Evolutionary conservation across 2,329 filamentous ascomycete genomes (phyloP), one percentile per base, ranked within the genome.

Genomic region (Hypoxylon sp.): DNA sequence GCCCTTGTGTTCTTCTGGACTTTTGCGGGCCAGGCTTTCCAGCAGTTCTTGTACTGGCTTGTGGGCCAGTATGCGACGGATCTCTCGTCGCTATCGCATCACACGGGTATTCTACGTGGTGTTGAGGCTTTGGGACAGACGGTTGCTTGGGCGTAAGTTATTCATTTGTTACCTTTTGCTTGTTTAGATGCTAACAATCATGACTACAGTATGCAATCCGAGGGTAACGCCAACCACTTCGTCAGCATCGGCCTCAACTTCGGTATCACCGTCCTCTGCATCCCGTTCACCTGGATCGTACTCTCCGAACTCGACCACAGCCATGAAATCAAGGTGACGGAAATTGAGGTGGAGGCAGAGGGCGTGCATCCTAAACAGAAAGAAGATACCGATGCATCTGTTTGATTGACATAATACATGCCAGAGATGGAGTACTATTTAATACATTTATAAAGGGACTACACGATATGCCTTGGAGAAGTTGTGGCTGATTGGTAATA

Each of bases 21-120:
- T 5, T 76, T 76, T 53, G 76, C 67, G 4, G 76, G 76, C 19
- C 76, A 78, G 66, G 76, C 76, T 1, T 78, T 77, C 66, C 76
- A 78, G 62, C 76, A 78, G 66, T 78, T 77, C 66, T 63, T 78
- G 14, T 78, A 78, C 66, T 78, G 76, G 76, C 74, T 78, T 3
- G 74, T 78, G 5, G 76, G 76, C 3, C 76, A 78, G 71, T 78
- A 78, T 46, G 74, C 75, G 3, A 77, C 76, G 6, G 74, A 76
- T 48, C 42, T 78, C 31, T 77, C 76, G 31, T 76, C 76, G 13
- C 67, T 78, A 42, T 77, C 74, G 31, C 73, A 75, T 50, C 76
- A 78, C 61, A 77, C 76, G 14, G 76, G 76, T 47, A 77, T 78
- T 37, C 53, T 78, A 29, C 61, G 76, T 19, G 76, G 76, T 6